Base-by-base conservation (phyloP, 164 flowering plant species). In the Piper longum region DNA sequence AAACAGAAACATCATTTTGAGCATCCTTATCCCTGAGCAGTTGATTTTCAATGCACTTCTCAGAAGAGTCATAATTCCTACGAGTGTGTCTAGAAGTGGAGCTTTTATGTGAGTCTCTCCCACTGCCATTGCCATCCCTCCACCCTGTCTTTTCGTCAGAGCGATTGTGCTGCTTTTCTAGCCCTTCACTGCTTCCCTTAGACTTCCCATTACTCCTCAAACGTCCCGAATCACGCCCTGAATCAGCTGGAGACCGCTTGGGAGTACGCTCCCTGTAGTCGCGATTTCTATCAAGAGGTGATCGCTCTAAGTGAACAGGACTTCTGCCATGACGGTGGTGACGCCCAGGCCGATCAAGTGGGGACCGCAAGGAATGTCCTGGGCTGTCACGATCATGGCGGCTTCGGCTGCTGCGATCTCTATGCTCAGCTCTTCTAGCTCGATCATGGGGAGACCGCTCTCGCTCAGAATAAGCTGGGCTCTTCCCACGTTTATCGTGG, bases 361-460 rank as follows among this genome's bases (percentile, higher is more conserved):
- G 79, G 13, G 82, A 78, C 62, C 75, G 74, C 40, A 67, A 80
- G 17, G 62, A 51, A 40, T 51, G 54, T 26, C 62, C 56, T 0
- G 59, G 66, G 54, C 60, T 67, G 26, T 57, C 19, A 14, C 52
- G 60, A 4, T 67, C 51, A 13, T 45, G 54, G 11, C 61, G 58
- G 40, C 54, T 54, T 43, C 62, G 52, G 52, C 52, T 36, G 60
- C 87, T 83, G 43, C 84, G 64, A 36, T 79, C 89, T 66, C 81
- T 60, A 57, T 77, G 75, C 70, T 79, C 82, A 70, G 74, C 70
- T 63, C 70, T 67, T 66, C 87, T 74, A 39, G 71, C 61, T 64
- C 81, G 79, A 62, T 78, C 87, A 62, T 67, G 80, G 19, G 89
- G 85, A 66, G 83, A 84, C 76, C 82, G 74, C 70, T 81, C 86